These are phyloP conservation scores for Xylaria venustula DNA, from an alignment of 495 filamentous ascomycete genomes.

Conservation along the genomic window DNA sequence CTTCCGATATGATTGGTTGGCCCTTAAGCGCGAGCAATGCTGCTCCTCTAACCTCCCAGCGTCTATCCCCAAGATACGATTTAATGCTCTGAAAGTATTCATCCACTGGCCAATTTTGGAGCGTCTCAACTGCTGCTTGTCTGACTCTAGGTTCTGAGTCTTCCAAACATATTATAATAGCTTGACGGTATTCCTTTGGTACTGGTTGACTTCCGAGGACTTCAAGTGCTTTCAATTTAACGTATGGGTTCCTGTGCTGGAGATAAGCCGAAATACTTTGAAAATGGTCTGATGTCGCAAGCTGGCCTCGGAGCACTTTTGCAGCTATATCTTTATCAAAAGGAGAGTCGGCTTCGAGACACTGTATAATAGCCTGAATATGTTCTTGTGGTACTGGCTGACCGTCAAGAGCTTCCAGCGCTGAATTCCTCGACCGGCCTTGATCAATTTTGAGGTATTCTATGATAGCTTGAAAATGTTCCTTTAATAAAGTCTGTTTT, in stretches of 20 bases:
- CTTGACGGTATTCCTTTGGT: neutral
- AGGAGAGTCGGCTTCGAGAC: neutral
- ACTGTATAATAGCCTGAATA: neutral
- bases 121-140: neutral
- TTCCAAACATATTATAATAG: neutral
- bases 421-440: neutral
- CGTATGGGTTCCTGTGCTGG: too few species aligned
- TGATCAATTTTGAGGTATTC: neutral
- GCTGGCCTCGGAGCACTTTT: too few species aligned
- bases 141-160: neutral
- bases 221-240: too few species aligned
- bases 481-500: neutral
- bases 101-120: neutral
- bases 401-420: neutral
- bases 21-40: too few species aligned
- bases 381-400: neutral
- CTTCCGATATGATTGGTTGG: too few species aligned
- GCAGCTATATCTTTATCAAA: too few species aligned
- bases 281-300: too few species aligned
- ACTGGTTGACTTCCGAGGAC: too few species aligned
- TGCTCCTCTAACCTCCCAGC: too few species aligned
- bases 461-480: neutral
- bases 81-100: too few species aligned
- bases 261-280: too few species aligned
- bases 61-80: too few species aligned